A percentile compares a stretch with the other conserved stretches of the same genome.
Evolutionary conservation across 2,329 filamentous ascomycete genomes (phyloP).

Genomic region (Talaromyces atroroseus): DNA sequence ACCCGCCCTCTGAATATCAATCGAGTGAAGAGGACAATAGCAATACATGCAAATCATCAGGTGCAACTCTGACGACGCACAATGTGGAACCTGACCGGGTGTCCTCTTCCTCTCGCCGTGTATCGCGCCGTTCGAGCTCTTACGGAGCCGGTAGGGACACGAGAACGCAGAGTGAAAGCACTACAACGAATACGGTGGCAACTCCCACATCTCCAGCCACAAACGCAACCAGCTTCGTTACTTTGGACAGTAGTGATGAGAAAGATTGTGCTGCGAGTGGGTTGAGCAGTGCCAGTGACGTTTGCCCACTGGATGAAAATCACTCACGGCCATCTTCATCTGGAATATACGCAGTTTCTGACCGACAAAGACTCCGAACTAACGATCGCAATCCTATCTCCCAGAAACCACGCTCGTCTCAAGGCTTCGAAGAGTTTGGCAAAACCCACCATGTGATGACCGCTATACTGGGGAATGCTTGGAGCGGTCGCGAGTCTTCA

Average conservation of each 20-base stretch:
- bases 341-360: constrained; percentile 19
- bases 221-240: constrained; percentile 42
- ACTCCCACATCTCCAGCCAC: constrained; percentile 39
- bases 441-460: constrained; percentile 21
- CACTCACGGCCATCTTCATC: constrained; percentile 27
- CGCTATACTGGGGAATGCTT: constrained; percentile 19
- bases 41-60: constrained; percentile 7
- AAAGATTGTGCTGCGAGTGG: constrained; percentile 25
- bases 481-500: constrained; percentile 25
- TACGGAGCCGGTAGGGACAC: constrained; percentile 33
- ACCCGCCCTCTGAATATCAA: neutral
- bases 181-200: constrained; percentile 37
- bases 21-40: constrained; percentile 1
- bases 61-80: constrained; percentile 4
- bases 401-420: constrained; percentile 19
- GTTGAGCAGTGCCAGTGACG: constrained; percentile 25
- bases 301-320: constrained; percentile 18
- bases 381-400: constrained; percentile 19
- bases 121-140: constrained; percentile 28
- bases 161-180: constrained; percentile 37
- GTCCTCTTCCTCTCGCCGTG: constrained; percentile 27
- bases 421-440: constrained; percentile 16
- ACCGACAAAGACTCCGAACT: constrained; percentile 19
- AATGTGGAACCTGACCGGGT: constrained; percentile 1
- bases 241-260: constrained; percentile 38